These are phyloP conservation scores for Penicillium sp. DNA, from an alignment of 2,329 filamentous ascomycete species.

Conservation along the genomic window DNA sequence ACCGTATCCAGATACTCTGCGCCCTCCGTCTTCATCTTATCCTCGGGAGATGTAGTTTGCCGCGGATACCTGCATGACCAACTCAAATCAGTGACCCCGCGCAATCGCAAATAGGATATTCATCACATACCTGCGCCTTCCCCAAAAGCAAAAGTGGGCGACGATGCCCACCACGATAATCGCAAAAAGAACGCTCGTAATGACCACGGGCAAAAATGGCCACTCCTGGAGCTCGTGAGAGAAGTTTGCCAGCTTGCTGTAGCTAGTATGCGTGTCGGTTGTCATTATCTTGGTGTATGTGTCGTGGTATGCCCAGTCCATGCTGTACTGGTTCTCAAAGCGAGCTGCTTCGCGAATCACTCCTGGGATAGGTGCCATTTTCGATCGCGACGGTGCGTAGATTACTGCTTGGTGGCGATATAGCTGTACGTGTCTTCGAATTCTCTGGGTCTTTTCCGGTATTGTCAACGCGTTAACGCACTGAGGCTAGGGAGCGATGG, in stretches of 20 bases:
- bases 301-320: not conserved
- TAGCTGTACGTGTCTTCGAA: not conserved
- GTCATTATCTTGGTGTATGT: not conserved
- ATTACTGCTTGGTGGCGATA: not conserved
- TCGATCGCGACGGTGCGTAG: not conserved
- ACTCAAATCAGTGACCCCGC: not conserved
- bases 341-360: no score
- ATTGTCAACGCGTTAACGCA: not conserved
- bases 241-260: not conserved
- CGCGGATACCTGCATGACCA: conserved; percentile 1
- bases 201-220: not conserved
- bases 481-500: no score
- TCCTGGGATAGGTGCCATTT: not conserved
- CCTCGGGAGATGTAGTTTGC: not conserved
- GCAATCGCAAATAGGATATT: not conserved
- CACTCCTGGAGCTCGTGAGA: not conserved
- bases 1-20: not conserved
- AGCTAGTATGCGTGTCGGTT: not conserved
- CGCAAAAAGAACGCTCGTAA: not conserved
- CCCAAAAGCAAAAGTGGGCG: not conserved
- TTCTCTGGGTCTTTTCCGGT: not conserved
- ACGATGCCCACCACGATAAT: not conserved
- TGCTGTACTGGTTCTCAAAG: not conserved
- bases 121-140: not conserved
- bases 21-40: not conserved